A percentile compares a stretch with the other conserved stretches of the same genome.
Evolutionary conservation across 805 yeast species (phyloP).

Genomic region (Myxozyma kluyveri): DNA sequence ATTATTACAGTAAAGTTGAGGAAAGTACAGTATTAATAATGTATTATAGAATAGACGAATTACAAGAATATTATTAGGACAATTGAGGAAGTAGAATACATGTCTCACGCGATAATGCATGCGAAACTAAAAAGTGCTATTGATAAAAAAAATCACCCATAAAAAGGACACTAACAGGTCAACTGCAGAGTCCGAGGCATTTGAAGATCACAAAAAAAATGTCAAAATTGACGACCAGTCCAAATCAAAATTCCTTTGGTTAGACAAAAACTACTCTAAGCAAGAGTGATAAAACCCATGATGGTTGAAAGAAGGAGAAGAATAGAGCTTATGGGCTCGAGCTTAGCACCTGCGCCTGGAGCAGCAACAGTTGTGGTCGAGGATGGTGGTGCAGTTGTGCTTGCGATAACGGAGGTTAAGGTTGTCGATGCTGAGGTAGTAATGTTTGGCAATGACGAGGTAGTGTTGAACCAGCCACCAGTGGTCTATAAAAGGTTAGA

Average conservation of each 20-base stretch:
- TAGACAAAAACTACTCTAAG: no score
- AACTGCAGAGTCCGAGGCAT: no score
- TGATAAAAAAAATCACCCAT: no score
- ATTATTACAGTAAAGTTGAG: no score
- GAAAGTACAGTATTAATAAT: no score
- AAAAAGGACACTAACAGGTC: no score
- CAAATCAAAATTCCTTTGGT: no score
- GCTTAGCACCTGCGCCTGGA: not conserved
- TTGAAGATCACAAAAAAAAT: no score
- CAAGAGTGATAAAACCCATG: not conserved
- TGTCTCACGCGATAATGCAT: no score
- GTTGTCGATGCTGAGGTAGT: not conserved
- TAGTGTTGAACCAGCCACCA: conserved; percentile 3
- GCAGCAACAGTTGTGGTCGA: not conserved
- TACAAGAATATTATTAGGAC: not conserved
- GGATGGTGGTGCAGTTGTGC: not conserved
- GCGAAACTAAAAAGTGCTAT: no score
- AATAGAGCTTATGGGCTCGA: not conserved
- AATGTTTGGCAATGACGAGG: not conserved
- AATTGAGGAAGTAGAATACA: not conserved
- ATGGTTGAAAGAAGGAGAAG: not conserved
- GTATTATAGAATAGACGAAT: not conserved
- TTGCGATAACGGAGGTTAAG: not conserved
- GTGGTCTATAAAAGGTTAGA: not conserved
- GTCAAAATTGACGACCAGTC: no score